These are phyloP conservation scores for Daedaleopsis sinensis DNA, from an alignment of 768 basidiomycete species.

Conservation along the genomic window DNA sequence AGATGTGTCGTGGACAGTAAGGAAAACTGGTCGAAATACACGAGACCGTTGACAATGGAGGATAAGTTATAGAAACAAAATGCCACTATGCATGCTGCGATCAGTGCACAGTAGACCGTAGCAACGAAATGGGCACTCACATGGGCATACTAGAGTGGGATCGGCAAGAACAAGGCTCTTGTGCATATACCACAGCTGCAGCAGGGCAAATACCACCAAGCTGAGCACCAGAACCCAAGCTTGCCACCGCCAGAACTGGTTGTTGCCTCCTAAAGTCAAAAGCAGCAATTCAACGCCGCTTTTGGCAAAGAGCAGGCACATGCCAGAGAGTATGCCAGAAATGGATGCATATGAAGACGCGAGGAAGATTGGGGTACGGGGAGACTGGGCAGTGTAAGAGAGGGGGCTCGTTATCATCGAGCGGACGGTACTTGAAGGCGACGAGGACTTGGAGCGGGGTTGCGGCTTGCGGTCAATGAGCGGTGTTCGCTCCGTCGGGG, in stretches of 20 bases:
- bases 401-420: slow-evolving; percentile 26
- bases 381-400: slow-evolving; percentile 28
- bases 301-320: slow-evolving; percentile 94
- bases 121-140: slow-evolving; percentile 46
- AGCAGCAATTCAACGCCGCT: slow-evolving; percentile 89
- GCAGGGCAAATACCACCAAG: slow-evolving; percentile 70
- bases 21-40: slow-evolving; percentile 87
- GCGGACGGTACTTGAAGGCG: slow-evolving; percentile 21
- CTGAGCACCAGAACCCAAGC: slow-evolving; percentile 80
- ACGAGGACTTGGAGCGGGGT: slow-evolving; percentile 31
- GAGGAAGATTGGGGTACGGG: slow-evolving; percentile 60
- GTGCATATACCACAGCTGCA: slow-evolving; percentile 86
- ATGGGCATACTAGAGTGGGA: slow-evolving; percentile 85
- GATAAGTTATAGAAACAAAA: slow-evolving; percentile 96
- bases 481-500: slow-evolving; percentile 54
- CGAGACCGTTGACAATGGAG: slow-evolving; percentile 86
- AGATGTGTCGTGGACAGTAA: slow-evolving; percentile 71
- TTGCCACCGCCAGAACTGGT: slow-evolving; percentile 86
- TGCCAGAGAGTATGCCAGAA: slow-evolving; percentile 87
- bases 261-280: slow-evolving; percentile 71
- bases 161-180: slow-evolving; percentile 79
- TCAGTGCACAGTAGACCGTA: slow-evolving; percentile 8
- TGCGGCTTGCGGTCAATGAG: slow-evolving; percentile 48
- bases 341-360: slow-evolving; percentile 87
- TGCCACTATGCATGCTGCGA: slow-evolving; percentile 52